Percentiles rank a stretch among this genome's conserved stretches.
These are phyloP conservation scores for Megacollybia marginata DNA, from an alignment of 768 basidiomycete genomes.

Conservation along the genomic window DNA sequence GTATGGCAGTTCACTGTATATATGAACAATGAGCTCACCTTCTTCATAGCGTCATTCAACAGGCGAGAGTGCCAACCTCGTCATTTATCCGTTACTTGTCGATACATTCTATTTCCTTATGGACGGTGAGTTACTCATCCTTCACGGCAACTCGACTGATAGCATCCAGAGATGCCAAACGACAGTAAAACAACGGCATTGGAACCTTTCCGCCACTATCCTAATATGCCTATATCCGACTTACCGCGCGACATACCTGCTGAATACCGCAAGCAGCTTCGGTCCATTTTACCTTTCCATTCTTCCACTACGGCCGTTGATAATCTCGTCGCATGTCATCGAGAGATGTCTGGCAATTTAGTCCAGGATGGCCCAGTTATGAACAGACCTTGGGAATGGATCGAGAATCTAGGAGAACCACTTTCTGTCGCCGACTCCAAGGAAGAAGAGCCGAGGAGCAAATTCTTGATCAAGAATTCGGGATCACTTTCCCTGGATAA, in stretches of 20 bases:
- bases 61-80: constrained; percentile 44
- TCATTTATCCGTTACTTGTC: constrained; percentile 57
- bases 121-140: constrained; percentile 46
- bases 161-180: constrained; percentile 46
- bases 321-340: constrained; percentile 52
- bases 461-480: constrained; percentile 48
- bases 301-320: constrained; percentile 43
- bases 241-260: constrained; percentile 50
- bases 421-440: constrained; percentile 32
- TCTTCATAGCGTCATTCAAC: constrained; percentile 42
- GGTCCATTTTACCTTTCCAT: constrained; percentile 45
- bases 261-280: constrained; percentile 50
- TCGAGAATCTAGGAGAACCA: constrained; percentile 66
- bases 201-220: constrained; percentile 64
- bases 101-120: constrained; percentile 71
- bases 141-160: neutral
- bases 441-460: constrained; percentile 29
- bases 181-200: constrained; percentile 46
- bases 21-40: constrained; percentile 4
- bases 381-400: constrained; percentile 85
- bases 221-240: constrained; percentile 38
- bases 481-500: constrained; percentile 66
- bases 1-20: constrained; percentile 29
- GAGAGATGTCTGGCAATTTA: constrained; percentile 45
- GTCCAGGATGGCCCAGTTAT: constrained; percentile 46